phyloP scores from a whole-genome alignment of 495 filamentous ascomycete species.

The Penicillium daleae region DNA sequence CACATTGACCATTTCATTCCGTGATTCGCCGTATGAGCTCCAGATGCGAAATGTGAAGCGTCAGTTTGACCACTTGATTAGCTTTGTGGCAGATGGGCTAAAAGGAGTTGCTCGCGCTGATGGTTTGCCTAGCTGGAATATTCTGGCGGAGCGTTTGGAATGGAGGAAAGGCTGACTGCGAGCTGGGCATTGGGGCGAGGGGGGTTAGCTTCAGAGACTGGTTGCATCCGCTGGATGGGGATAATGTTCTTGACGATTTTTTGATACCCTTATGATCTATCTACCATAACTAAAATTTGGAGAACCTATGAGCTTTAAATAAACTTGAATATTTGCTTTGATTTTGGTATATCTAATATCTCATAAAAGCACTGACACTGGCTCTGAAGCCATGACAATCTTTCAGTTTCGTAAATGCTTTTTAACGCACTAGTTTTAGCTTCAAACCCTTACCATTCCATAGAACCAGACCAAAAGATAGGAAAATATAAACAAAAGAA shows the following conservation, averaged over 20 bases:
- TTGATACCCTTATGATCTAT: constrained; percentile 13
- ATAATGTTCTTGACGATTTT: constrained; percentile 13
- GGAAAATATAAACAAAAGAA: constrained; percentile 22
- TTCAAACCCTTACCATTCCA: constrained; percentile 18
- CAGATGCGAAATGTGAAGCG: constrained; percentile 41
- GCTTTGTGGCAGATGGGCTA: constrained; percentile 50
- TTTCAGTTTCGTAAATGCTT: constrained; percentile 18
- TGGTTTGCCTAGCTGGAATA: constrained; percentile 53
- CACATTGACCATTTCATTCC: constrained; percentile 33
- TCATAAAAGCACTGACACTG: constrained; percentile 9
- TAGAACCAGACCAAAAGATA: constrained; percentile 11
- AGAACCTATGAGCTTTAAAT: neutral
- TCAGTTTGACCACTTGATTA: constrained; percentile 42
- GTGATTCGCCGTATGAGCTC: constrained; percentile 33
- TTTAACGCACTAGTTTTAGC: constrained; percentile 8
- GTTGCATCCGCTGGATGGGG: neutral
- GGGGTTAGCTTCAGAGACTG: neutral
- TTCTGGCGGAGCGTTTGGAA: constrained; percentile 51
- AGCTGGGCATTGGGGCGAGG: too few relatives aligned
- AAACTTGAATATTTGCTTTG: constrained; percentile 11
- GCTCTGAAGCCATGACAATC: constrained; percentile 4
- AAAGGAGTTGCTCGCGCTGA: constrained; percentile 49
- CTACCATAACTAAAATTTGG: neutral
- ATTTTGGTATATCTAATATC: constrained; percentile 23
- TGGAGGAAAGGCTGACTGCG: constrained; percentile 29